These are phyloP conservation scores for Blumeriella jaapii DNA, from an alignment of 2,329 filamentous ascomycete species.

Conservation along the genomic window DNA sequence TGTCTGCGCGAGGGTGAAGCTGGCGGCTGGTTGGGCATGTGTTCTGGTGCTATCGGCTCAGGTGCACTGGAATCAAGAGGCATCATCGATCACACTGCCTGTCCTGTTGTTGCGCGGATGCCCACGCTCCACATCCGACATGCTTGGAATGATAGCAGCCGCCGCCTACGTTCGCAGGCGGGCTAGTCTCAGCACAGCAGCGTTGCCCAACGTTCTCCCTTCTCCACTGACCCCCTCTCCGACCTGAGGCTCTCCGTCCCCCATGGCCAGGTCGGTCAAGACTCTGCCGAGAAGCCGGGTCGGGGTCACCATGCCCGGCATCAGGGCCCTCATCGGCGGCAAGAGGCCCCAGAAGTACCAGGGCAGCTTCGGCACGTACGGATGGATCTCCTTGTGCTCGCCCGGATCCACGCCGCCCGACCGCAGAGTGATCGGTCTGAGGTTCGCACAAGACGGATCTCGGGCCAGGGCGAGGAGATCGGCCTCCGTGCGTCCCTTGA, in stretches of 20 bases:
- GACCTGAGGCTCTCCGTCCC: slow-evolving; percentile 30
- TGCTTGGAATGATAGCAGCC: too few species aligned
- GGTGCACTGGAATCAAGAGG: too few species aligned
- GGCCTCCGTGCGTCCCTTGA: slow-evolving; percentile 58
- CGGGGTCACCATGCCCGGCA: slow-evolving; percentile 30
- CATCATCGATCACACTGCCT: too few species aligned
- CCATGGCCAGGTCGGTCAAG: slow-evolving; percentile 37
- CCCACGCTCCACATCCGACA: too few species aligned
- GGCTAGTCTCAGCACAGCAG: slow-evolving; percentile 31
- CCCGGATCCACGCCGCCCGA: slow-evolving; percentile 47
- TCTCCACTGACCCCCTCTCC: slow-evolving; percentile 30
- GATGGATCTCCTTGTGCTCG: slow-evolving; percentile 31
- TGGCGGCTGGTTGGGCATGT: too few species aligned
- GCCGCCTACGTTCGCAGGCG: slow-evolving; percentile 7
- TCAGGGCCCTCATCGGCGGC: slow-evolving; percentile 20
- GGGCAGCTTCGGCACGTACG: slow-evolving; percentile 22
- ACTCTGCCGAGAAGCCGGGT: slow-evolving; percentile 37
- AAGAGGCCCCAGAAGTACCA: slow-evolving; percentile 8
- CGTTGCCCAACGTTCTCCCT: slow-evolving; percentile 28
- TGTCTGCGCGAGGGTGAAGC: too few species aligned
- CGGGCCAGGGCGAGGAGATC: slow-evolving; percentile 41
- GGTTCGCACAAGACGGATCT: slow-evolving; percentile 29
- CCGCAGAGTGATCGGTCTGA: slow-evolving; percentile 46
- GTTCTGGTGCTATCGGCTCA: too few species aligned
- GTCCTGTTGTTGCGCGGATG: too few species aligned